Conservation (phyloP, 768 basidiomycete genomes). For the Phaeolepiota aurea region DNA sequence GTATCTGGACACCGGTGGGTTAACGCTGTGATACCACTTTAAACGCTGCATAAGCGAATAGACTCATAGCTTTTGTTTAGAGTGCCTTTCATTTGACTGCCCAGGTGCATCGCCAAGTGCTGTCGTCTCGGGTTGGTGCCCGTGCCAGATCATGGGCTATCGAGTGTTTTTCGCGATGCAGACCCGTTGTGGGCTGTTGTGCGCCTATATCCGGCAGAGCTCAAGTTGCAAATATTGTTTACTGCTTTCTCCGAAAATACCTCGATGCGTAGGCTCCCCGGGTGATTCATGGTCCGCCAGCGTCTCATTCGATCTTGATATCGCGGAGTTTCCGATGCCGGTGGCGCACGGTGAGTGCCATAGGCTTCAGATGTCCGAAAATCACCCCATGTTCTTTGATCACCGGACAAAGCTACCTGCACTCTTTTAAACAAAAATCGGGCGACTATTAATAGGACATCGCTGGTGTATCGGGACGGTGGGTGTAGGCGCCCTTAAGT, state of each 20-base stretch:
- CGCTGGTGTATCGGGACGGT: no score
- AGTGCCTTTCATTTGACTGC: neutral
- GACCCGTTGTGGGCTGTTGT: no score
- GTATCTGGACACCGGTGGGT: neutral
- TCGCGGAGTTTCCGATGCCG: neutral
- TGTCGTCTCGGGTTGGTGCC: neutral
- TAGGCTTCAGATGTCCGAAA: neutral
- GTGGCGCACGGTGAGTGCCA: neutral
- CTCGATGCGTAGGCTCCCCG: no score
- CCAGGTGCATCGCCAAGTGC: no score
- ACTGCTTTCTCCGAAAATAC: no score
- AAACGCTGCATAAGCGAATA: neutral
- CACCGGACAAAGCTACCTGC: neutral
- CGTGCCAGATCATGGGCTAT: no score
- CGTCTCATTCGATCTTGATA: no score
- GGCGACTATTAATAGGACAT: no score
- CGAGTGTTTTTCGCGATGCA: neutral
- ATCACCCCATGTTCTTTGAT: neutral
- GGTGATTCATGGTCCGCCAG: no score
- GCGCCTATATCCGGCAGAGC: no score
- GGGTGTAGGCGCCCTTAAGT: neutral
- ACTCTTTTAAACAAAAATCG: no score
- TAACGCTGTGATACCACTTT: neutral
- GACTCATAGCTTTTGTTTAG: neutral
- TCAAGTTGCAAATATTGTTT: no score